Base-by-base conservation (phyloP, 257 asterid genomes). In the Rehmannia glutinosa region DNA sequence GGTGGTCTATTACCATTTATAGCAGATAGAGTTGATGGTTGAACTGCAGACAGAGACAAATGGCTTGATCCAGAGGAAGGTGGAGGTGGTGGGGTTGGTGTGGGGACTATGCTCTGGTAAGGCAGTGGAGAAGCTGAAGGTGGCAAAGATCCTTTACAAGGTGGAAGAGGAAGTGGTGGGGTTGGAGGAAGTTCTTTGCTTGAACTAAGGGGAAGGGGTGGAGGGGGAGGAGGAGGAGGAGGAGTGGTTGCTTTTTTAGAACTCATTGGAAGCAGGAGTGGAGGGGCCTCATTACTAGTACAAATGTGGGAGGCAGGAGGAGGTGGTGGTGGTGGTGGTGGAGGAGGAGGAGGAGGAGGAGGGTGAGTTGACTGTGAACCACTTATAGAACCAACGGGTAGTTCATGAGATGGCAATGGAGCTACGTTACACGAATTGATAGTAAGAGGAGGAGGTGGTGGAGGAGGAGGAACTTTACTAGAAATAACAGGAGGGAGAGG, bases 11-110 rank as follows among this genome's bases (percentile, higher is more conserved):
- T 51, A 52, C 58, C 68, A 68, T n/a, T 65, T 24, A 15, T 69
- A 28, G 56, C 25, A 21, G 64, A 41, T 53, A 80, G 72, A 6
- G 75, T 66, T 55, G 79, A 56, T 0, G 68, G 75, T 17, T 73
- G 75, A 53, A 71, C 41, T 20, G 77, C 72, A n/a, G 80, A 54
- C 10, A 73, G 65, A 56, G 75, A 70, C 12, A 70, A 36, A 51
- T 38, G 58, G 36, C 58, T 64, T 49, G 69, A 63, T 35, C 30
- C 71, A 62, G 62, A 56, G 23, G 85, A 53, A 19, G 71, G 69
- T 32, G 78, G 76, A 19, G 78, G 75, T 47, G n/a, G n/a, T n/a
- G n/a, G n/a, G n/a, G 78, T 61, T 13, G 75, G 85, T 16, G 45
- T 13, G 47, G 60, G 21, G 20, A 60, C 12, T 45, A 32, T 30